Conservation (phyloP, 2,329 filamentous ascomycete species). For the Lasiodiplodia theobromae region DNA sequence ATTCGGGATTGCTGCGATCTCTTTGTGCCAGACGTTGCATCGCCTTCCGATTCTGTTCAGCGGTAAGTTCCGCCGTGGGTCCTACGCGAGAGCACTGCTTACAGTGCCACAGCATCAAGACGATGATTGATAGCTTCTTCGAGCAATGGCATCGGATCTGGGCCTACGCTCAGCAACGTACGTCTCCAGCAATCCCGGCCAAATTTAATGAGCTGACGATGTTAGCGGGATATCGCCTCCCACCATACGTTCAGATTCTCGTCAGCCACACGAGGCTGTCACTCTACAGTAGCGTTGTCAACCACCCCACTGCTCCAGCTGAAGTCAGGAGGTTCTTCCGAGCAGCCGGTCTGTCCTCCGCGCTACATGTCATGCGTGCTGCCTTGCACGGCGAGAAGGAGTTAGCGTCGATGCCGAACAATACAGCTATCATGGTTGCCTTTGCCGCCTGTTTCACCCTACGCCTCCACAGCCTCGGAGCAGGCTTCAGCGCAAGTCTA, state of each 20-base stretch:
- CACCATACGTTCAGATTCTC: constrained; percentile 77
- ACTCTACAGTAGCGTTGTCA: constrained; percentile 77
- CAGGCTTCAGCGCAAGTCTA: constrained; percentile 38
- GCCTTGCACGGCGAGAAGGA: constrained; percentile 75
- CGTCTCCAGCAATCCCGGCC: constrained; percentile 60
- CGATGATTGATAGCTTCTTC: constrained; percentile 70
- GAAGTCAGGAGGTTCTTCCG: constrained; percentile 77
- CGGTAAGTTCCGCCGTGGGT: background rate
- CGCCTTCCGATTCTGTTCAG: constrained; percentile 24
- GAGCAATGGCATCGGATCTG: constrained; percentile 70
- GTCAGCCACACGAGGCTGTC: constrained; percentile 76
- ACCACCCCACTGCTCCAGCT: constrained; percentile 73
- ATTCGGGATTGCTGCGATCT: constrained; percentile 18
- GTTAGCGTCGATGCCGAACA: constrained; percentile 79
- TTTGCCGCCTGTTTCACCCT: constrained; percentile 70
- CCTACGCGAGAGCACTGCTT: background rate
- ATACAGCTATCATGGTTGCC: constrained; percentile 80
- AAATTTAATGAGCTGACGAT: constrained; percentile 48
- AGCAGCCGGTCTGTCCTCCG: constrained; percentile 73
- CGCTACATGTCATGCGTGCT: constrained; percentile 76
- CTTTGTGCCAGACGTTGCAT: constrained; percentile 18
- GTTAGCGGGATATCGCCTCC: constrained; percentile 57
- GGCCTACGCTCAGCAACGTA: constrained; percentile 39
- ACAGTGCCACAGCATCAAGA: constrained; percentile 43
- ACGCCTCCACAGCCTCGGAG: constrained; percentile 60